Conservation (phyloP, 768 basidiomycete genomes). For the Boletus pseudo-olivaceus region DNA sequence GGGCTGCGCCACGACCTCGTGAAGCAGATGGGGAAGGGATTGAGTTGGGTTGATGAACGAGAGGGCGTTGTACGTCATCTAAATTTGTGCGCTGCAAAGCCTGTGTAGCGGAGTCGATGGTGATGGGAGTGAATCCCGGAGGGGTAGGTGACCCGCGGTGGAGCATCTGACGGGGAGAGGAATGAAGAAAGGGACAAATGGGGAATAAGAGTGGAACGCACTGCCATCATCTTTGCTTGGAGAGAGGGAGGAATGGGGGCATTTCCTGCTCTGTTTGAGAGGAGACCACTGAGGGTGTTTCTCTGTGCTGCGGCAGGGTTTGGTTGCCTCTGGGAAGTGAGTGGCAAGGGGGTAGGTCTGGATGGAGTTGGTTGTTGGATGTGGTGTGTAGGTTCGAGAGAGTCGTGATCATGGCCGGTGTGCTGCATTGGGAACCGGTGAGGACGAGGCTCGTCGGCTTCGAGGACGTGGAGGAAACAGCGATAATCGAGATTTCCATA, state of each 20-base stretch:
- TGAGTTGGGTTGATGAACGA: slow-evolving; percentile 33
- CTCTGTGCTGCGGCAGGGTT: slow-evolving; percentile 13
- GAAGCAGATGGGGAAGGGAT: slow-evolving; percentile 31
- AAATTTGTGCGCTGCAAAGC: slow-evolving; percentile 38
- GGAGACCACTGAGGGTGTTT: slow-evolving; percentile 38
- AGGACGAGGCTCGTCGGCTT: background rate
- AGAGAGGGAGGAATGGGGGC: slow-evolving; percentile 85
- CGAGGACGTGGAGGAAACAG: slow-evolving; percentile 16
- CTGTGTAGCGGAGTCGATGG: slow-evolving; percentile 41
- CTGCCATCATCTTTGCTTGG: slow-evolving; percentile 92
- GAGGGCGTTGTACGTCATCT: slow-evolving; percentile 27
- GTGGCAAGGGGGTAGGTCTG: slow-evolving; percentile 1
- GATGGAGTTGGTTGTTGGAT: background rate
- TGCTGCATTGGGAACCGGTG: slow-evolving; percentile 20
- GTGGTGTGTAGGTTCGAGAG: background rate
- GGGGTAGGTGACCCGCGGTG: slow-evolving; percentile 35
- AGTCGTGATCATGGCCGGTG: slow-evolving; percentile 16
- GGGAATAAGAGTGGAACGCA: slow-evolving; percentile 35
- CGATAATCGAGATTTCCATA: slow-evolving; percentile 37
- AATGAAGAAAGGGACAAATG: slow-evolving; percentile 11
- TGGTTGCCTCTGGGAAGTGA: slow-evolving; percentile 7
- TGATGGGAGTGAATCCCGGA: slow-evolving; percentile 23
- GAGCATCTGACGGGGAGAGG: slow-evolving; percentile 40
- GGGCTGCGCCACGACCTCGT: slow-evolving; percentile 31
- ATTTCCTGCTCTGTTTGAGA: slow-evolving; percentile 40